Evolutionary conservation across 2,329 filamentous ascomycete genomes (phyloP).

Genomic region (Didymella lethalis): DNA sequence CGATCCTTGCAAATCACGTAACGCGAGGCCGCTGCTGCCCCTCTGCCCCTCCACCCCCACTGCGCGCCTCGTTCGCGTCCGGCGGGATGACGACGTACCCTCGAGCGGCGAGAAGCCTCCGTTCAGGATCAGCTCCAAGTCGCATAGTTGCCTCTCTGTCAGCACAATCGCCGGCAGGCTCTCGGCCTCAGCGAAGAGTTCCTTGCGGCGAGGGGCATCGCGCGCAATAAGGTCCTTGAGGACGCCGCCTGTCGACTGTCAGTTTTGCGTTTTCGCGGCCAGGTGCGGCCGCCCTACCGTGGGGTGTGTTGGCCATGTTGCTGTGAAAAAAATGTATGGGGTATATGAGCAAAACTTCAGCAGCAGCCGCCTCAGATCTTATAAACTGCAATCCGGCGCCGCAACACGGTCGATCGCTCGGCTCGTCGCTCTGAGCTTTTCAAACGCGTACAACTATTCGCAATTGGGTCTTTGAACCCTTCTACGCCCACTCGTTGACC

Average conservation of each 20-base stretch:
- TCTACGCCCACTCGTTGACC: conserved; percentile 23
- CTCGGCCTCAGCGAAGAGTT: conserved; percentile 87
- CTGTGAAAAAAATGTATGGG: conserved; percentile 14
- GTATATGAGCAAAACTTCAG: conserved; percentile 15
- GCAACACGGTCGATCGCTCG: conserved; percentile 19
- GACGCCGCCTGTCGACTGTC: conserved; percentile 65
- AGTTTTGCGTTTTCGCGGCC: conserved; percentile 4
- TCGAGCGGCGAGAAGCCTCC: conserved; percentile 97
- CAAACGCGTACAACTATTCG: conserved; percentile 6
- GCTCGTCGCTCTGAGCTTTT: conserved; percentile 19
- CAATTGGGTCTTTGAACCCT: conserved; percentile 18
- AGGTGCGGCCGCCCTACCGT: conserved; percentile 38
- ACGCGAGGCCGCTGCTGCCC: conserved; percentile 13
- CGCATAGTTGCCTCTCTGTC: conserved; percentile 93
- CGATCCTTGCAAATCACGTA: neutral
- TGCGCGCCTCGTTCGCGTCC: neutral
- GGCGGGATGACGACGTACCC: conserved; percentile 66
- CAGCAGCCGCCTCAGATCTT: conserved; percentile 13
- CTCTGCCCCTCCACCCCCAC: conserved; percentile 20
- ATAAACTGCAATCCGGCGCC: conserved; percentile 16
- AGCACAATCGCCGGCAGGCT: conserved; percentile 83
- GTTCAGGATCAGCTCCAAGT: conserved; percentile 96
- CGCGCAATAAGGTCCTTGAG: conserved; percentile 97
- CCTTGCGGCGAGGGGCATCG: conserved; percentile 81
- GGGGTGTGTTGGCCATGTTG: conserved; percentile 61